Conservation (phyloP, 2,329 filamentous ascomycete species). For the Alternaria sp. region DNA sequence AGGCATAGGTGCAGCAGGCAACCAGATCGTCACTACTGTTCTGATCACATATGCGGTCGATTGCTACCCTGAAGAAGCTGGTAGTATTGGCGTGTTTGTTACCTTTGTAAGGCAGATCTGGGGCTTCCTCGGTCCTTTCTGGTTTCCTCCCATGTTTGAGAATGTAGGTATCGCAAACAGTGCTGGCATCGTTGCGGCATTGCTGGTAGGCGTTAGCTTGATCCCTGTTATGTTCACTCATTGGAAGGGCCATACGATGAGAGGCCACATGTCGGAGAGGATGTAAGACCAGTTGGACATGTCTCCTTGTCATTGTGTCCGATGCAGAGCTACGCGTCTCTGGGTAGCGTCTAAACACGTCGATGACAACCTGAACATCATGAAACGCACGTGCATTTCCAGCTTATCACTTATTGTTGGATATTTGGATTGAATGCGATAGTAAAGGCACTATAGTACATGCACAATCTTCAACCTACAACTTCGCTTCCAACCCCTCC, state of each 20-base stretch:
- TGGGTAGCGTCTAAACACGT: neutral
- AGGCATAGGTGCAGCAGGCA: slow-evolving; percentile 59
- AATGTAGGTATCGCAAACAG: slow-evolving; percentile 45
- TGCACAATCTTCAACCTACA: slow-evolving; percentile 16
- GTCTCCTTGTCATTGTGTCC: neutral
- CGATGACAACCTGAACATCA: neutral
- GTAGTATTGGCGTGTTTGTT: slow-evolving; percentile 64
- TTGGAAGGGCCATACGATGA: slow-evolving; percentile 29
- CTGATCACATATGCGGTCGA: slow-evolving; percentile 67
- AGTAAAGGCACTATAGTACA: neutral
- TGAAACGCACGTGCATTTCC: neutral
- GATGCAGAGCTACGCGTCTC: neutral
- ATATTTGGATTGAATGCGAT: neutral
- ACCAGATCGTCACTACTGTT: slow-evolving; percentile 67
- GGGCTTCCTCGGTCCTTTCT: slow-evolving; percentile 52
- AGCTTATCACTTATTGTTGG: neutral
- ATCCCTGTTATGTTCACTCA: slow-evolving; percentile 34
- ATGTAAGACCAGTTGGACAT: slow-evolving; percentile 6
- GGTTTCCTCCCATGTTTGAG: slow-evolving; percentile 50
- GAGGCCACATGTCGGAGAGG: slow-evolving; percentile 26
- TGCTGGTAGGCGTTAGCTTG: slow-evolving; percentile 36
- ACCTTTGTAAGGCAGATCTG: slow-evolving; percentile 61
- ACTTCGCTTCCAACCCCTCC: slow-evolving; percentile 32
- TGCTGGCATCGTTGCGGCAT: slow-evolving; percentile 46
- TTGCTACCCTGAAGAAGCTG: slow-evolving; percentile 60